These are phyloP conservation scores for Mollisia scopiformis DNA, from an alignment of 2,329 filamentous ascomycete genomes.

Conservation along the genomic window DNA sequence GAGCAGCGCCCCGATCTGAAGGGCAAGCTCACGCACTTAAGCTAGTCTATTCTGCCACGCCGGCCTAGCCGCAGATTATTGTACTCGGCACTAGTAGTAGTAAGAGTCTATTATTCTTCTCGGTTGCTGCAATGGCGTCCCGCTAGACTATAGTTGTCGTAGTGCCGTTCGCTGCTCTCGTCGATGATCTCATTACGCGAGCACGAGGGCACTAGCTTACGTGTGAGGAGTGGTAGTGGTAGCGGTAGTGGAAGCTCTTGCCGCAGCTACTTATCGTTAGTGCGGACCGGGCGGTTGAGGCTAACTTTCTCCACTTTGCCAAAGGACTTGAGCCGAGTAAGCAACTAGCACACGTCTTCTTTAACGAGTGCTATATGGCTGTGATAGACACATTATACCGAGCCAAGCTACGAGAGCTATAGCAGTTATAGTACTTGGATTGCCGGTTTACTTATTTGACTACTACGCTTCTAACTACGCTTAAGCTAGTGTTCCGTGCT, in stretches of 20 bases:
- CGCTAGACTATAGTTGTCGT: slow-evolving; percentile 8
- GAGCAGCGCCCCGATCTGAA: neutral
- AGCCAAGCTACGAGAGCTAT: slow-evolving; percentile 3
- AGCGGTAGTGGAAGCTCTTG: neutral
- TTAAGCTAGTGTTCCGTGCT: slow-evolving; percentile 1
- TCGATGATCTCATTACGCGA: slow-evolving; percentile 4
- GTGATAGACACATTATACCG: slow-evolving; percentile 8
- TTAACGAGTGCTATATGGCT: slow-evolving; percentile 11
- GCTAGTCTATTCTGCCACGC: neutral
- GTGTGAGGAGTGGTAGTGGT: slow-evolving; percentile 3
- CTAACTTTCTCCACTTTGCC: slow-evolving; percentile 6
- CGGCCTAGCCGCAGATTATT: neutral
- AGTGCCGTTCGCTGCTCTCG: slow-evolving; percentile 6
- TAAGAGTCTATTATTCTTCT: slow-evolving; percentile 12
- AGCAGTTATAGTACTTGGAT: slow-evolving; percentile 6
- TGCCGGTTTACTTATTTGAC: slow-evolving; percentile 9
- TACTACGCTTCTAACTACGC: neutral
- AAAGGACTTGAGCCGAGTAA: neutral
- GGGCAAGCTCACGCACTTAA: neutral
- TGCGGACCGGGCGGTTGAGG: slow-evolving; percentile 1
- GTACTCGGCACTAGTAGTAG: slow-evolving; percentile 12
- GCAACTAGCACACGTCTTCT: slow-evolving; percentile 8
- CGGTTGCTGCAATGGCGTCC: slow-evolving; percentile 2
- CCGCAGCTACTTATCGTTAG: slow-evolving; percentile 5
- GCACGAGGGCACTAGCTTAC: neutral